Evolutionary conservation across 148 eudicot genomes (phyloP), one percentile per base, ranked within the genome.

Genomic region (Vaccinium myrtillus): DNA sequence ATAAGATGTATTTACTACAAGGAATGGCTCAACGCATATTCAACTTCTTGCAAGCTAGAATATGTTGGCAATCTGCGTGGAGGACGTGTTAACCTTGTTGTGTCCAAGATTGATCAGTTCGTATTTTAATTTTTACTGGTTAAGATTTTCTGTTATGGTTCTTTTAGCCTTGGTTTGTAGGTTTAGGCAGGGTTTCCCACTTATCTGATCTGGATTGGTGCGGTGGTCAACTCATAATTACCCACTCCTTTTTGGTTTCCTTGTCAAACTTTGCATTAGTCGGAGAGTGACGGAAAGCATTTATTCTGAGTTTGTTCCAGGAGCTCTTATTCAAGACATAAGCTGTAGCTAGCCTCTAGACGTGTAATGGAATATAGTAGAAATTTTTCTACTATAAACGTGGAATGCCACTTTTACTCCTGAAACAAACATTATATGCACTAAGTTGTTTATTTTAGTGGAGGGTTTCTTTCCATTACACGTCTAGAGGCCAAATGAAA

Each of bases 151-250:
- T 39, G 18, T 25, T 71, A 71, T 6, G 49, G 12, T 46, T 75
- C 79, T 76, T 49, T 49, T 49, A n/a, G 55, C 79, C 79, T 11
- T 21, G 56, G 54, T 76, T 49, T 16, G 79, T 76, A 21, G 55
- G 36, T 11, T 32, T 7, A 21, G 13, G 56, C 18, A 43, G 14
- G 54, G 32, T 39, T 75, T 46, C 27, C 25, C 12, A 27, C 21
- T 46, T 46, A 46, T 75, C 25, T 43, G 78, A 8, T 75, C 78
- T 9, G 11, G 19, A 46, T 21, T 46, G 51, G 25, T 9, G 78
- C 15, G 25, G 5, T 46, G 23, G 8, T 46, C 23, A 25, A 9
- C 27, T 48, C 32, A 21, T 19, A 77, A n/a, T 76, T n/a, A 76
- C 9, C 27, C 32, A 77, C 58, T 51, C 36, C 1, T 12, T 12